These are phyloP conservation scores for Mycosarcoma mackinlayi DNA, from an alignment of 1,284 basidiomycete genomes.

Conservation along the genomic window DNA sequence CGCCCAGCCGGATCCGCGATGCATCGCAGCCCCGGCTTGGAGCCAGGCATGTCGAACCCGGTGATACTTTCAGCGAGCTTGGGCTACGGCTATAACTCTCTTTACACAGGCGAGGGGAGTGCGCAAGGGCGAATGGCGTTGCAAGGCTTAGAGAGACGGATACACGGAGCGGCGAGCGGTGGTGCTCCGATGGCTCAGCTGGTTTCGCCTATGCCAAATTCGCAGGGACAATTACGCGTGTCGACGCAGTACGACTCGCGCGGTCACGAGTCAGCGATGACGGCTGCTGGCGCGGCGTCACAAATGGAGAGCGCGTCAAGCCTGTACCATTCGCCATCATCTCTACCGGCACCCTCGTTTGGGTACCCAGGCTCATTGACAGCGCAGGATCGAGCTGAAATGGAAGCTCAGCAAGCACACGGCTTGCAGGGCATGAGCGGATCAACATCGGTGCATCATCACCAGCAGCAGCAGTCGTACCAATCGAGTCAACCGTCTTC, in stretches of 20 bases:
- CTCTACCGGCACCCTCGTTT: constrained; percentile 5
- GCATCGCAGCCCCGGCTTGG: not conserved
- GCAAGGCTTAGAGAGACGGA: not conserved
- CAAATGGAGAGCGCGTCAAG: constrained; percentile 4
- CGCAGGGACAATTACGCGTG: constrained; percentile 30
- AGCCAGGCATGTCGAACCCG: not conserved
- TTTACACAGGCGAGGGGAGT: not conserved
- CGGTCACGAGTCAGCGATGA: constrained; percentile 4
- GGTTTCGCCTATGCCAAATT: not conserved
- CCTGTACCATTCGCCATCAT: constrained; percentile 6
- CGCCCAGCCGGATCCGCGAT: constrained; percentile 9
- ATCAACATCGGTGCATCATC: constrained; percentile 7
- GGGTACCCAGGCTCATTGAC: not conserved
- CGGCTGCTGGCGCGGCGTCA: not conserved
- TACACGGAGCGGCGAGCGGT: constrained; percentile 1
- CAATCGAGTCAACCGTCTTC: constrained; percentile 9
- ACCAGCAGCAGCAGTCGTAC: too few species aligned
- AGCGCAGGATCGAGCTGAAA: not conserved
- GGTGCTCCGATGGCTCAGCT: too few species aligned
- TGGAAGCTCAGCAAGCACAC: constrained; percentile 1
- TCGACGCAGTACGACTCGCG: constrained; percentile 17
- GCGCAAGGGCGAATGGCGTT: constrained; percentile 5
- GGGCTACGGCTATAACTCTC: constrained; percentile 1
- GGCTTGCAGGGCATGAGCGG: not conserved
- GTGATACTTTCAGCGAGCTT: constrained; percentile 4